Base-by-base conservation (phyloP, 495 filamentous ascomycete genomes). In the Sordaria brevicollis region DNA sequence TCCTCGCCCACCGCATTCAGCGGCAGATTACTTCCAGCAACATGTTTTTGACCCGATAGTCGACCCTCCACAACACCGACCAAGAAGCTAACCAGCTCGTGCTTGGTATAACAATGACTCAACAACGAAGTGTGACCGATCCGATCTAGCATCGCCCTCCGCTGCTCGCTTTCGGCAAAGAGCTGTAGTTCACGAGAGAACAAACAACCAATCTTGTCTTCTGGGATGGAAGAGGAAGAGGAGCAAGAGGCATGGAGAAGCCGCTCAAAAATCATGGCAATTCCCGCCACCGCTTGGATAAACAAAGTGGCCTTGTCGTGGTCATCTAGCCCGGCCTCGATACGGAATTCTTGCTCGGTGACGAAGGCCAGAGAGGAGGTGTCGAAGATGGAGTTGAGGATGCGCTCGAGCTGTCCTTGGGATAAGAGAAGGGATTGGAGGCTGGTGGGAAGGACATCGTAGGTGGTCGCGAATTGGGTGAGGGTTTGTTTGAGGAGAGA, bases 101-200 rank as follows among this genome's bases (percentile, higher is more conserved):
- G 39, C 57, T 68, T 74, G 54, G 70, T 76, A 37, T 76, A 78
- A 36, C 76, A 79, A 5, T 70, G 66, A 31, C 65, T 71, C 21
- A 78, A 49, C 17, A 79, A 8, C 1, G 31, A 7, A 17, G 71
- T 76, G 5, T 5, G 33, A 17, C 38, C 72, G n/a, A 80, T 70
- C 25, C 57, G 71, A 5, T 74, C 77, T 1, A 80, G 69, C 72
- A 75, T 73, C 1, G n/a, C 37, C 4, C 65, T 41, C 1, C 76
- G 73, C 39, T 78, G 68, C 33, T 77, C 74, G 62, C 78, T 75
- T 65, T 80, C 76, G 19, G 76, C 70, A 54, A 79, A 79, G 25
- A 79, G 73, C 69, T 76, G 74, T 0, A 77, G 73, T 67, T 80
- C 76, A 13, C 77, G 43, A 0, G 71, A 62, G 25, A 80, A 49